Evolutionary conservation across 108 stramenopile species (phyloP), one percentile per base, ranked within the genome.

Genomic region (Pelagomonas calceolata): DNA sequence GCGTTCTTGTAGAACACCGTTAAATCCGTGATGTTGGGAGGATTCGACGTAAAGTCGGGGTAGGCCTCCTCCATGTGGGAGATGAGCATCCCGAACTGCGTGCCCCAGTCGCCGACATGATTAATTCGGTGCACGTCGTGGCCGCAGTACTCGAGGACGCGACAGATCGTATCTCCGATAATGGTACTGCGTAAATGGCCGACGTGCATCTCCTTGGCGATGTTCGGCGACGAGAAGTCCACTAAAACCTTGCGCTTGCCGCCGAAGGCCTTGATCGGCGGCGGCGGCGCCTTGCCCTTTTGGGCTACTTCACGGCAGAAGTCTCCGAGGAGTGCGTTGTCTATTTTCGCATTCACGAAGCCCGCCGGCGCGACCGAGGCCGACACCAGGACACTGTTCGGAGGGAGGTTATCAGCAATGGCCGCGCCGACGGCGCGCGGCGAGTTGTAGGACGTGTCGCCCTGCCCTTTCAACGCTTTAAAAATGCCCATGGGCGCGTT

Each of bases 201-300:
- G 34, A 99, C 98, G 77, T 99, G 98, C 98, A 99, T 99, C 83
- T 99, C 98, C 87, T 99, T 99, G 75, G 98, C 98, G 82, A 99
- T 97, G 83, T 99, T 99, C 63, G 98, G 98, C 68, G 90, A 91
- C 44, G 92, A 94, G 75, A 98, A 99, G 84, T 99, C 98, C 5
- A 99, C 95, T 18, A 92, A 84, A 68, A 97, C 95, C 68, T 70
- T 79, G 68, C 78, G 81, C 51, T 0, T 60, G 21, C 51, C 51
- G 51, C 51, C 51, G 51, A 60, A 60, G 37, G 36, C 46, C 51
- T 65, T 18, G 67, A 31, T 65, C 16, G 73, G 75, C 21, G 85
- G 78, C 67, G 78, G 85, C 31, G 75, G 69, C 75, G 80, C 86
- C 77, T 35, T 71, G 46, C 81, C 68, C 1, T 76, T 70, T 18